These are phyloP conservation scores for Penicillium parvum DNA, from an alignment of 495 filamentous ascomycete species.

Conservation along the genomic window DNA sequence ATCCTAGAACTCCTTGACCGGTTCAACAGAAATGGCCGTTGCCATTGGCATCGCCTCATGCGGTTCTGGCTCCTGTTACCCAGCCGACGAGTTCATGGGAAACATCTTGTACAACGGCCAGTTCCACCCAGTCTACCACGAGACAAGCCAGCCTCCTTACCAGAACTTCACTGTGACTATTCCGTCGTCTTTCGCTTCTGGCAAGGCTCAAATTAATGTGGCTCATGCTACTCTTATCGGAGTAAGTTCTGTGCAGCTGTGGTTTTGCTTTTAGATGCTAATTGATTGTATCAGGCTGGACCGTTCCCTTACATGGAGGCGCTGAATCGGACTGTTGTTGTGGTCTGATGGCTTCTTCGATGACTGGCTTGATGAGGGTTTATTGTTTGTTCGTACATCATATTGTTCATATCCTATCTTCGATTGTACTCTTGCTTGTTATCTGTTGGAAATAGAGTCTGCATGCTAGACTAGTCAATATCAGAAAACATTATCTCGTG, in stretches of 20 bases:
- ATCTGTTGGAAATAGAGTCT: too few relatives aligned
- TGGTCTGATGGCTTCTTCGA: slow-evolving; percentile 1
- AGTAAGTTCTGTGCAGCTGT: slow-evolving; percentile 20
- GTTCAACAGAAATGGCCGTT: slow-evolving; percentile 26
- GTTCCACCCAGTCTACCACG: slow-evolving; percentile 31
- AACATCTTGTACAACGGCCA: slow-evolving; percentile 27
- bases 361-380: not conserved
- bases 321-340: slow-evolving; percentile 7
- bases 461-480: not conserved
- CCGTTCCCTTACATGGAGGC: slow-evolving; percentile 6
- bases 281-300: slow-evolving; percentile 2
- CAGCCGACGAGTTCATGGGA: slow-evolving; percentile 23
- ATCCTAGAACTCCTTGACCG: slow-evolving; percentile 27
- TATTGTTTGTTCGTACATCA: not conserved
- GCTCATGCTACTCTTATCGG: slow-evolving; percentile 34
- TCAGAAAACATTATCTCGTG: not conserved
- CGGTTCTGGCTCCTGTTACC: slow-evolving; percentile 8
- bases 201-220: slow-evolving; percentile 27
- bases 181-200: slow-evolving; percentile 13
- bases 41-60: slow-evolving; percentile 35
- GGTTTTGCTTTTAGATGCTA: not conserved
- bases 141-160: slow-evolving; percentile 24
- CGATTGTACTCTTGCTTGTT: too few relatives aligned
- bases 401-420: not conserved
- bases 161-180: slow-evolving; percentile 38